Evolutionary conservation across 2,329 filamentous ascomycete genomes (phyloP).

Genomic region (Nemania bipapillata): DNA sequence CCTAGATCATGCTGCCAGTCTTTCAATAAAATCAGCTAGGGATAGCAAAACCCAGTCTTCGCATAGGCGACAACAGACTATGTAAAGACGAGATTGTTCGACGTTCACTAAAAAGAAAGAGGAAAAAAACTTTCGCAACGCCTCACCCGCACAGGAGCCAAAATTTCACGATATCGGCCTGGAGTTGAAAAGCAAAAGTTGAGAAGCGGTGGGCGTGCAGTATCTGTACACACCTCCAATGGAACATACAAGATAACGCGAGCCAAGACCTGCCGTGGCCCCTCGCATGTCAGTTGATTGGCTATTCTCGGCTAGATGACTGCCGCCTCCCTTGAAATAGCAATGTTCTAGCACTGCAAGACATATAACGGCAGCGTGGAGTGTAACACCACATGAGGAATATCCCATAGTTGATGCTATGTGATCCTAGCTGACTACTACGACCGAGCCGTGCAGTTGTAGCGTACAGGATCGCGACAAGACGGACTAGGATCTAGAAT

Average conservation of each 20-base stretch:
- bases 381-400: slow-evolving; percentile 31
- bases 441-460: slow-evolving; percentile 32
- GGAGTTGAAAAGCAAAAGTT: slow-evolving; percentile 35
- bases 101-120: neutral
- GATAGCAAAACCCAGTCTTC: neutral
- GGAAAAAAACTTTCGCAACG: neutral
- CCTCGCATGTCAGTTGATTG: slow-evolving; percentile 21
- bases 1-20: neutral
- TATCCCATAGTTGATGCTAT: slow-evolving; percentile 5
- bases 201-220: slow-evolving; percentile 33
- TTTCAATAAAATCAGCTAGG: neutral
- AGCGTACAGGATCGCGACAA: slow-evolving; percentile 15
- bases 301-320: slow-evolving; percentile 22
- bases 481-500: slow-evolving; percentile 24
- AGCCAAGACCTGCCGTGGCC: slow-evolving; percentile 32
- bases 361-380: slow-evolving; percentile 33
- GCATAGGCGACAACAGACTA: neutral
- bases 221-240: slow-evolving; percentile 25
- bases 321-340: slow-evolving; percentile 36
- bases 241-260: slow-evolving; percentile 26
- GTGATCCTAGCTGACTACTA: slow-evolving; percentile 10
- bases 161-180: slow-evolving; percentile 30
- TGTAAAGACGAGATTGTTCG: neutral
- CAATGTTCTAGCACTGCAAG: slow-evolving; percentile 28
- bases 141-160: slow-evolving; percentile 1